Evolutionary conservation across 345 rosid genomes (phyloP).

Genomic region (Populus alba): DNA sequence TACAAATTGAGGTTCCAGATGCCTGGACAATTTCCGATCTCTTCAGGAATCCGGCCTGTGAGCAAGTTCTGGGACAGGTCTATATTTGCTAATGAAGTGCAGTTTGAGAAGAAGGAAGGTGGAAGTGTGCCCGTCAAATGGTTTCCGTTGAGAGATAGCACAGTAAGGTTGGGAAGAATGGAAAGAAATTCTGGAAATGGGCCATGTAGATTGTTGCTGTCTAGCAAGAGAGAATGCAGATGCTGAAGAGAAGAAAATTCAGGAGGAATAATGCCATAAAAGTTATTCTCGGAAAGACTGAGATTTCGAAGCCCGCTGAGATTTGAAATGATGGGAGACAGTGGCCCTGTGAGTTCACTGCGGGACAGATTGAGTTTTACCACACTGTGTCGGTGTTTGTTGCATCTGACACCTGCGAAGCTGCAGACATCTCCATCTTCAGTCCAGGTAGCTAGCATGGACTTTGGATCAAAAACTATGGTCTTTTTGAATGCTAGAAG

Average conservation of each 20-base stretch:
- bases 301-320: conserved; percentile 41
- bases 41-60: conserved; percentile 42
- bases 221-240: conserved; percentile 28
- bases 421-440: conserved; percentile 37
- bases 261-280: conserved; percentile 40
- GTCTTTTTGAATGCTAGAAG: conserved; percentile 45
- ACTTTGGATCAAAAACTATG: conserved; percentile 28
- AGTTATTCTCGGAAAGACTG: conserved; percentile 30
- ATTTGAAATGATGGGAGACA: conserved; percentile 46
- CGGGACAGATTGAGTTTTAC: conserved; percentile 23
- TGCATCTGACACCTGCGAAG: conserved; percentile 42
- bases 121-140: conserved; percentile 35
- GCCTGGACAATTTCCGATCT: conserved; percentile 41
- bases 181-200: conserved; percentile 35
- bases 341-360: conserved; percentile 25
- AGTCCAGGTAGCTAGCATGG: conserved; percentile 41
- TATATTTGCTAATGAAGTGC: conserved; percentile 35
- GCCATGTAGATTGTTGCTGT: conserved; percentile 36
- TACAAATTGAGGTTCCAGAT: conserved; percentile 36
- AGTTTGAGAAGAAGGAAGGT: conserved; percentile 45
- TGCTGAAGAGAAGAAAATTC: conserved; percentile 37
- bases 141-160: conserved; percentile 22
- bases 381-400: conserved; percentile 32
- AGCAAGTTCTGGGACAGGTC: conserved; percentile 45
- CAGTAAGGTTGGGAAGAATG: conserved; percentile 29